Evolutionary conservation across 768 basidiomycete species (phyloP), one percentile per base, ranked within the genome.

Genomic region (Infundibulicybe gibba): DNA sequence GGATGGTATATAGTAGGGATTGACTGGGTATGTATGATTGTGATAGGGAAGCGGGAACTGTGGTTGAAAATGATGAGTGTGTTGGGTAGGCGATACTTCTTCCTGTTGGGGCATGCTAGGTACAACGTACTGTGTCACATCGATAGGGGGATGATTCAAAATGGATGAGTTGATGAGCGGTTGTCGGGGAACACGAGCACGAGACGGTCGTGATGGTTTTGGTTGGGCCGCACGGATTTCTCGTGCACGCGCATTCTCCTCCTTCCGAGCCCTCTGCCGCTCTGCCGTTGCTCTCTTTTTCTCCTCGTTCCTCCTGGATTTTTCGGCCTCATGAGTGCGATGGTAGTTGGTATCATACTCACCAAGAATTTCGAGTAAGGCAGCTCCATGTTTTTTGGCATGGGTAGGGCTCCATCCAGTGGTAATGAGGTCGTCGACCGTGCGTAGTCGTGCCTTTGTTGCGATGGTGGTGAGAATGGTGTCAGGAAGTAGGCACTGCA

Each of bases 361-460:
- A 13, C 40, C 15, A 12, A 63, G 20, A 13, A 60, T 4, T 9
- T 46, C 21, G 3, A 66, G 41, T 3, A 66, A 35, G 1, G 53
- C 59, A 14, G 33, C 25, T 0, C 63, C 62, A 45, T 64, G 59
- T 10, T 32, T 32, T 10, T 49, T 35, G 1, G 51, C 53, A 45
- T 43, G 57, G 16, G 35, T 38, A 38, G 3, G n/a, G 17, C 35
- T 38, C 10, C 35, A 38, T 10, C 31, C 43, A n/a, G 15, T 48
- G 16, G 10, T 34, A 12, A 42, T 35, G 6, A 61, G 43, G 39
- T 61, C 60, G 0, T 45, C 53, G 19, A 51, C 12, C 12, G 54
- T 53, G 9, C 21, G 15, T 2, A 59, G 43, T 11, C 44, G 45
- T 5, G 51, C 47, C 11, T 43, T 49, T 5, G 51, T 48, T 3